A percentile compares a stretch with the other conserved stretches of the same genome.
These are phyloP conservation scores for Pythium myriotylum DNA, from an alignment of 352 stramenopile genomes.

Conservation along the genomic window DNA sequence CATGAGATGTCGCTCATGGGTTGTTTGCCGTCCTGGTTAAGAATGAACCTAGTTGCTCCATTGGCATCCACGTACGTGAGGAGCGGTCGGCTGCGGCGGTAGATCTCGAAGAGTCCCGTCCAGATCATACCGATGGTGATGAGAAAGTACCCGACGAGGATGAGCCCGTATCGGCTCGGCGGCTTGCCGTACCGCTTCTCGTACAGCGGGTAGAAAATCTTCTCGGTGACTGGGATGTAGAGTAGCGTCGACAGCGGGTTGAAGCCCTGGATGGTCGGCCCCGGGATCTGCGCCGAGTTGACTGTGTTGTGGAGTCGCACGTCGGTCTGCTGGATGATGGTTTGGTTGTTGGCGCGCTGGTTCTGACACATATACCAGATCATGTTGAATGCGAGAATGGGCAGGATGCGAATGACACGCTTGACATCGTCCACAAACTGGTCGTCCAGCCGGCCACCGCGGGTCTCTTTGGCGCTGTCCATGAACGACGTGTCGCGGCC, in stretches of 20 bases:
- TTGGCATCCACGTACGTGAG: constrained; percentile 21
- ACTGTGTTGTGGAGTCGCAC: too few relatives aligned
- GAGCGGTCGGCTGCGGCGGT: constrained; percentile 17
- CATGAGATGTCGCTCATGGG: constrained; percentile 37
- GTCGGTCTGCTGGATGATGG: constrained; percentile 40
- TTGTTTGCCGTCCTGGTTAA: constrained; percentile 26
- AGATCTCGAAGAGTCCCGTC: constrained; percentile 26
- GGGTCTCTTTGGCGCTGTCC: constrained; percentile 39
- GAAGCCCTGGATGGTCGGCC: constrained; percentile 35
- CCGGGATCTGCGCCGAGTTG: constrained; percentile 27
- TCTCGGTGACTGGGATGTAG: too few relatives aligned
- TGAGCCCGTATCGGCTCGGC: constrained; percentile 17
- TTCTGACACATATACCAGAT: constrained; percentile 39
- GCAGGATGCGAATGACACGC: constrained; percentile 49
- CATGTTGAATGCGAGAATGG: constrained; percentile 47
- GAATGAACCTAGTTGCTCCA: constrained; percentile 18
- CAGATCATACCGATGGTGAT: constrained; percentile 22
- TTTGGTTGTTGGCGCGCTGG: constrained; percentile 39
- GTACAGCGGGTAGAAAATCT: constrained; percentile 17
- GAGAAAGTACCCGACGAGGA: constrained; percentile 20
- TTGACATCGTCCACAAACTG: constrained; percentile 49
- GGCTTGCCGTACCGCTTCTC: constrained; percentile 26
- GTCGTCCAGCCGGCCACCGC: constrained; percentile 43
- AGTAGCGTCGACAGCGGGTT: too few relatives aligned
- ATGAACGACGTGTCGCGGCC: constrained; percentile 40